These are phyloP conservation scores for Lasiosphaeriaceae sp. DNA, from an alignment of 495 filamentous ascomycete genomes.

Conservation along the genomic window DNA sequence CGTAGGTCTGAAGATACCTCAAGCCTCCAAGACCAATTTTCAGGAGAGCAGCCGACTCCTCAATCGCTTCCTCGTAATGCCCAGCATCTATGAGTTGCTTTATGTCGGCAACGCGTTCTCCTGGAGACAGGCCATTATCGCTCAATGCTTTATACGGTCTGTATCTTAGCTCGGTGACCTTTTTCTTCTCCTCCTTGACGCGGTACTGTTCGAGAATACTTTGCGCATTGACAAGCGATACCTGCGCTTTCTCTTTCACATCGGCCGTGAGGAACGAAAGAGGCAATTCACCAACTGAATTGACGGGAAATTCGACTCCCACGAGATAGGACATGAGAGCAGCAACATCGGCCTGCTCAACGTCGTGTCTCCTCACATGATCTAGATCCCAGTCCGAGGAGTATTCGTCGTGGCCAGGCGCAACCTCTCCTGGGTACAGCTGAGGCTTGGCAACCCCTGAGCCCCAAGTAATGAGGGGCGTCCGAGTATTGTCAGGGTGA, in stretches of 20 bases:
- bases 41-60: conserved; percentile 69
- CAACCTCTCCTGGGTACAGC: conserved; percentile 45
- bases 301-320: conserved; percentile 87
- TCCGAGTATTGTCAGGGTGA: conserved; percentile 95
- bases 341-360: conserved; percentile 91
- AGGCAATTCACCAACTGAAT: conserved; percentile 93
- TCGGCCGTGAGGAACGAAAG: conserved; percentile 72
- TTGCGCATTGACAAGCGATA: conserved; percentile 78
- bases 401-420: conserved; percentile 86
- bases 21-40: conserved; percentile 76
- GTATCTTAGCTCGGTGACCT: conserved; percentile 68
- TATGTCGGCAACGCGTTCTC: conserved; percentile 65
- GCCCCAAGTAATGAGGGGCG: conserved; percentile 90
- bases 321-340: conserved; percentile 95
- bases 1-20: conserved; percentile 87
- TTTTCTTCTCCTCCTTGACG: conserved; percentile 89
- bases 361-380: conserved; percentile 79
- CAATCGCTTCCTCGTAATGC: conserved; percentile 69
- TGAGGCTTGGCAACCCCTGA: conserved; percentile 81
- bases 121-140: conserved; percentile 58
- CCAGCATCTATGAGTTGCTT: conserved; percentile 61
- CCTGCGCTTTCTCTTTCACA: conserved; percentile 74
- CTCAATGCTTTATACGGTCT: conserved; percentile 62
- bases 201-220: conserved; percentile 95
- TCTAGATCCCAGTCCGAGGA: conserved; percentile 85